Base-by-base conservation (phyloP, 2,329 filamentous ascomycete species). In the Metarhizium humberi region DNA sequence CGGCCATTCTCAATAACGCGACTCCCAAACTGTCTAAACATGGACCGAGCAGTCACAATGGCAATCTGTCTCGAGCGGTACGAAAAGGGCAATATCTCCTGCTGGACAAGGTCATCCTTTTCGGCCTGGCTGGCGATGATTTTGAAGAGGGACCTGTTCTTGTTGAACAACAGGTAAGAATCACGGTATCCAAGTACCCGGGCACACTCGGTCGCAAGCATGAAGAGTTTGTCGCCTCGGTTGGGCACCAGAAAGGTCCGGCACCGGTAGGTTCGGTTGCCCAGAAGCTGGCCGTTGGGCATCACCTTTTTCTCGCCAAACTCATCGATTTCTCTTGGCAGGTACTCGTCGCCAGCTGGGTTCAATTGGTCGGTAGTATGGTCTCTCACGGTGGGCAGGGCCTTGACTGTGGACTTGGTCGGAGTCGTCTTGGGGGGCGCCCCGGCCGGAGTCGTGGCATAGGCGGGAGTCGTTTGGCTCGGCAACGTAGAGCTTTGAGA, bases 11-110 rank as follows among this genome's bases (percentile, higher is more conserved):
- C 84, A 60, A 99, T 94, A 53, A 99, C 87, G 59, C 94, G 83
- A 70, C 92, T 96, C 51, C 94, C 94, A 70, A 99, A 99, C 70
- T 99, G 94, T 47, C 94, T 86, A 72, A 97, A 99, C 94, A 99
- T 99, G 63, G 92, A 97, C 60, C 90, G 85, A 34, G 94, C 94
- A 1, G 94, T 97, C 47, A 99, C 94, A 59, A 99, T 96, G 52
- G 94, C 94, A 63, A 99, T 99, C 72, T 99, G 94, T 52, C 94
- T 85, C n/a, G 94, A 99, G 48, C 94, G 85, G 70, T 99, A 99
- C 4, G 92, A 96, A 71, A 97, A 99, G 0, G 94, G 94, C 20
- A 99, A 76, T 56, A 97, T 95, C 66, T 97, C 94, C 74, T 97
- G 92, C 60, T 86, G 80, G 51, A 99, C 96, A 16, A 99, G 78